Evolutionary conservation across 2,329 filamentous ascomycete species (phyloP).

Genomic region (Aspergillus aculeatinus): DNA sequence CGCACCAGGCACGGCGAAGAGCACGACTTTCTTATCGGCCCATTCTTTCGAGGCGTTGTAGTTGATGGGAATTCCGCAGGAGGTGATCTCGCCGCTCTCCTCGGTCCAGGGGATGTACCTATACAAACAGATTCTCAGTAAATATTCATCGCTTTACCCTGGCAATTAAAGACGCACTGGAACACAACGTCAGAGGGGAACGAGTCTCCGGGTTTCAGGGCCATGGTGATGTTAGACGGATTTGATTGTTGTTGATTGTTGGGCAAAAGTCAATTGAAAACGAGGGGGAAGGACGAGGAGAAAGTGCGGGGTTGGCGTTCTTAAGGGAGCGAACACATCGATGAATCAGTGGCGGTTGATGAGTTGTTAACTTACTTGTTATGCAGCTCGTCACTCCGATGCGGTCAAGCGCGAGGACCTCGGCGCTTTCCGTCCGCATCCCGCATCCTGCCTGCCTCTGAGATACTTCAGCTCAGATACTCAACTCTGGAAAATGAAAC

Average conservation of each 20-base stretch:
- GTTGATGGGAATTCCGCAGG: conserved; percentile 74
- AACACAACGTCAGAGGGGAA: conserved; percentile 82
- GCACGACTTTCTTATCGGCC: conserved; percentile 69
- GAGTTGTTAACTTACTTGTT: no score
- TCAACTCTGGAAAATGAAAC: neutral
- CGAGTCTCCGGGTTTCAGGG: conserved; percentile 73
- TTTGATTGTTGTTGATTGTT: neutral
- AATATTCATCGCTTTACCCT: neutral
- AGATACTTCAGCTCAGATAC: neutral
- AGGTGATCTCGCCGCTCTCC: conserved; percentile 67
- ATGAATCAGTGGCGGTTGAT: neutral
- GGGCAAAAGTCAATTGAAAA: neutral
- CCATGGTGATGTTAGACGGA: conserved; percentile 12
- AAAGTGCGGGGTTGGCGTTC: neutral
- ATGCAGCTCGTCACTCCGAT: neutral
- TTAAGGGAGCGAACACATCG: neutral
- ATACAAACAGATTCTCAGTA: neutral
- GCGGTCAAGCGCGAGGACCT: neutral
- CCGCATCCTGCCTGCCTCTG: neutral
- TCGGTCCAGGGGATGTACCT: conserved; percentile 75
- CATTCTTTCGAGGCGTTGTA: conserved; percentile 80
- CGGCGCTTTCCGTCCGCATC: neutral
- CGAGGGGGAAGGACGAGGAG: neutral
- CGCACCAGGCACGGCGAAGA: conserved; percentile 67
- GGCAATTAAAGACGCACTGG: conserved; percentile 49